Conservation (phyloP, 345 rosid genomes). For the Atalantia buxifolia region DNA sequence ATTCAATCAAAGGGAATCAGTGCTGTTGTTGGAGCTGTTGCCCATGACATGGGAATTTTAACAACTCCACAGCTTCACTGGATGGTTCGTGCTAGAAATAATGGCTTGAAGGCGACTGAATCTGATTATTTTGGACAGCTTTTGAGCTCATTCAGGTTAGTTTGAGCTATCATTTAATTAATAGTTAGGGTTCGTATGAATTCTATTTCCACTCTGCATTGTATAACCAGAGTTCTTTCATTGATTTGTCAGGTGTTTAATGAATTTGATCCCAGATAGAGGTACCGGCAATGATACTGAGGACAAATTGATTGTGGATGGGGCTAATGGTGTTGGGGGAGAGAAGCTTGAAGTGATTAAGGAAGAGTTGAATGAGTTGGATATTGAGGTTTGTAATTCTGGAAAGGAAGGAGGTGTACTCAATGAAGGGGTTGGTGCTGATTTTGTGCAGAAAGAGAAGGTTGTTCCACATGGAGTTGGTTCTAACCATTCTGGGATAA, state of each 20-base stretch:
- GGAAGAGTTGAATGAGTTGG: conserved; percentile 45
- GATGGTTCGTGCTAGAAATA: conserved; percentile 90
- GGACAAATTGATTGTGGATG: conserved; percentile 66
- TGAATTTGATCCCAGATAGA: conserved; percentile 56
- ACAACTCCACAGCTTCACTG: conserved; percentile 95
- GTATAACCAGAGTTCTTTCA: conserved; percentile 9
- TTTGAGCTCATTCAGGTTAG: conserved; percentile 62
- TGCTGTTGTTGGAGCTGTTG: conserved; percentile 61
- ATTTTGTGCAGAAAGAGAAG: conserved; percentile 94
- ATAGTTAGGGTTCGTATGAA: background rate
- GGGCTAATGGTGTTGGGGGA: conserved; percentile 94
- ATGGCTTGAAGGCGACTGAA: conserved; percentile 63
- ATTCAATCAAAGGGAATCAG: conserved; percentile 50
- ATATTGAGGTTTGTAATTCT: conserved; percentile 66
- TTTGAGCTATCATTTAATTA: background rate
- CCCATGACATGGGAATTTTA: conserved; percentile 66
- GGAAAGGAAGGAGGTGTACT: conserved; percentile 77
- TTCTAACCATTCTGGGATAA: conserved; percentile 47
- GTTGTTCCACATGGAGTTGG: conserved; percentile 69
- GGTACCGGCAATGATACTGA: conserved; percentile 19
- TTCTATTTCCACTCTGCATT: background rate
- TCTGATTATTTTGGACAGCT: conserved; percentile 74
- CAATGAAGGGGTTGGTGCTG: conserved; percentile 96
- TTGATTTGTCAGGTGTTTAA: conserved; percentile 45
- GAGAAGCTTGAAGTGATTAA: conserved; percentile 59